A percentile compares a stretch with the other conserved stretches of the same genome.
Evolutionary conservation across 176 grass and related monocot species (phyloP).

Genomic region (Zea mays): Zm-B73-REFERENCE-NAM-5.0 NC_050100.1:35390501-35391000

Average conservation of each 20-base stretch:
- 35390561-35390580: not conserved
- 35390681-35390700: not conserved
- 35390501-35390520: not conserved
- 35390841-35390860: not conserved
- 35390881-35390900: not conserved
- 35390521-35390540: not conserved
- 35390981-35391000: slow-evolving; percentile 2
- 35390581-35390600: not conserved
- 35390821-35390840: no score
- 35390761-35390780: not conserved
- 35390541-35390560: not conserved
- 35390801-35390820: not conserved
- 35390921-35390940: not conserved
- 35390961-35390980: not conserved
- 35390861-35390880: not conserved
- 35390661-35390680: not conserved
- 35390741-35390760: not conserved
- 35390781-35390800: not conserved
- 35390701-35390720: not conserved
- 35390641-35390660: not conserved
- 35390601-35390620: not conserved
- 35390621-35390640: not conserved
- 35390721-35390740: not conserved
- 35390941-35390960: not conserved
- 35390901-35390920: not conserved